phyloP scores from a whole-genome alignment of 2,329 filamentous ascomycete genomes.

The Fusarium nurragi region DNA sequence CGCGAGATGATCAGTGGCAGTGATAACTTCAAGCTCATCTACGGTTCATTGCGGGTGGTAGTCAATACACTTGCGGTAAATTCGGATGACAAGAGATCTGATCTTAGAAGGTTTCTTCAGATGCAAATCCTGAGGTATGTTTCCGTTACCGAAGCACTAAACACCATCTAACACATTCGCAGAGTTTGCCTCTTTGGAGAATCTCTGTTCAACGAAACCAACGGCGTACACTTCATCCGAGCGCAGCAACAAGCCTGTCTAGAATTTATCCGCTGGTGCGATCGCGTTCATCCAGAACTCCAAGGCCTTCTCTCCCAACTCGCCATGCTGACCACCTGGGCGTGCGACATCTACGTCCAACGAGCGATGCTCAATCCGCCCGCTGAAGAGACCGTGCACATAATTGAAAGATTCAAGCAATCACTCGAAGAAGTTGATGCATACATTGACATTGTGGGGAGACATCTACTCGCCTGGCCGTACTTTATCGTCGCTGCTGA shows the following conservation, averaged over 20 bases:
- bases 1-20: conserved; percentile 40
- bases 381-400: conserved; percentile 12
- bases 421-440: conserved; percentile 27
- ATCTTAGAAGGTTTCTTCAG: conserved; percentile 31
- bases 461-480: conserved; percentile 35
- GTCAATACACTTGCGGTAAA: conserved; percentile 24
- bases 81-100: conserved; percentile 3
- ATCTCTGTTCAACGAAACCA: conserved; percentile 33
- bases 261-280: conserved; percentile 37
- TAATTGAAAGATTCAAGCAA: conserved; percentile 33
- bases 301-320: conserved; percentile 28
- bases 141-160: fast-evolving
- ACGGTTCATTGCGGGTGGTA: conserved; percentile 29
- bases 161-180: background rate
- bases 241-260: conserved; percentile 33
- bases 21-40: conserved; percentile 36
- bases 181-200: conserved; percentile 38
- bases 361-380: conserved; percentile 34
- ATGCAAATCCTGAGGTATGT: conserved; percentile 35
- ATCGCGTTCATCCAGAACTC: conserved; percentile 35
- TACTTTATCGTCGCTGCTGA: conserved; percentile 39
- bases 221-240: conserved; percentile 36
- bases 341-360: conserved; percentile 38
- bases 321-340: conserved; percentile 28
- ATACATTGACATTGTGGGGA: conserved; percentile 32